Base-by-base conservation (phyloP, 257 asterid genomes). In the Osmanthus fragrans region DNA sequence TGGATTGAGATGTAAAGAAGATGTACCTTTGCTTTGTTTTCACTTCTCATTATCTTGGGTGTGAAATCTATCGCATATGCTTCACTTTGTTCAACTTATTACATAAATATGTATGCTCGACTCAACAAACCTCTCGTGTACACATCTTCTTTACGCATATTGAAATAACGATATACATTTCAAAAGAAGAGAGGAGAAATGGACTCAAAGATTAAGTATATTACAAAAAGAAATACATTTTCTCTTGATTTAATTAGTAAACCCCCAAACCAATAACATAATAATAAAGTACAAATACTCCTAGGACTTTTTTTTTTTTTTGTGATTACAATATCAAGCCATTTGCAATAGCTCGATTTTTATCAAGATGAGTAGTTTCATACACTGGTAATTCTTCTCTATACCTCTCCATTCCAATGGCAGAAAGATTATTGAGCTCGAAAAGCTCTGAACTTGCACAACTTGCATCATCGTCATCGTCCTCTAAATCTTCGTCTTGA, bases 361-460 rank as follows among this genome's bases (percentile, higher is more conserved):
- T 81, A 69, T 76, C 84, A 0, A 90, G 80, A 77, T 79, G 83
- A 71, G 98, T 93, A 23, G 97, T 89, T 85, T 92, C 98, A 13
- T 93, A 93, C 32, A 93, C 96, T 0, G 98, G 98, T 82, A 93
- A 82, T 78, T 92, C 98, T 71, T 90, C 89, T 29, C 86, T 71
- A 71, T 91, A 93, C 89, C 89, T 88, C 76, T 91, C 92, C 85
- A 89, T 93, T 25, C 98, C 97, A 76, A 93, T 88, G 58, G 93
- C 86, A 0, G 93, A 90, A 23, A 93, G 93, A 80, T 91, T 89
- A 80, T 93, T 96, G 67, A 93, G 80, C 68, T 93, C 98, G 75
- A 93, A 93, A 75, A 93, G 87, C 85, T 93, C 98, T 7, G 98
- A 93, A 68, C 98, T 93, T 0, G 96, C 94, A 33, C 74, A 91